Conservation (phyloP, 2,329 filamentous ascomycete species). For the Pseudogymnoascus sp. region DNA sequence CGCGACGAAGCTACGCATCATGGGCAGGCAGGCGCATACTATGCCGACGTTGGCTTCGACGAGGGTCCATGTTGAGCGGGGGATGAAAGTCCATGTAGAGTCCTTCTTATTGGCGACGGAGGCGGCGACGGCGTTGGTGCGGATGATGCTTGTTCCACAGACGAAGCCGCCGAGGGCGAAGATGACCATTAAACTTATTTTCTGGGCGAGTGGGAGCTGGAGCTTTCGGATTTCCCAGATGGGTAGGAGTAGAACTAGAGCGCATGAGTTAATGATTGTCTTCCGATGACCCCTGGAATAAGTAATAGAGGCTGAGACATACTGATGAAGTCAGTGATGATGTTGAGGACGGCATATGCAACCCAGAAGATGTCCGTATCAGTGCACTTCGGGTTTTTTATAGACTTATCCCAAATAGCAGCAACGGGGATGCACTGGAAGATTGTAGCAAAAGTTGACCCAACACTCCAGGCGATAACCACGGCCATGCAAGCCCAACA, state of each 20-base stretch:
- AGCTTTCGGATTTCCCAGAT: constrained; percentile 28
- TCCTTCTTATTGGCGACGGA: constrained; percentile 11
- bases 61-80: constrained; percentile 31
- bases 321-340: constrained; percentile 29
- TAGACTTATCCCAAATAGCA: constrained; percentile 8
- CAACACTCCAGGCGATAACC: neutral
- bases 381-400: constrained; percentile 33
- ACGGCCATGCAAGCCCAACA: constrained; percentile 23
- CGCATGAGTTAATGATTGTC: neutral
- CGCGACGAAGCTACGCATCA: constrained; percentile 18
- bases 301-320: neutral
- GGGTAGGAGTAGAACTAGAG: constrained; percentile 41
- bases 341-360: constrained; percentile 35
- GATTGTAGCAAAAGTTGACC: neutral
- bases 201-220: constrained; percentile 30
- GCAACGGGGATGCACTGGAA: constrained; percentile 12
- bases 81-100: constrained; percentile 41
- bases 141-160: constrained; percentile 26
- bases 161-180: constrained; percentile 32
- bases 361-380: constrained; percentile 40
- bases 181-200: constrained; percentile 38
- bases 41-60: constrained; percentile 31
- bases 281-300: neutral
- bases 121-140: constrained; percentile 31
- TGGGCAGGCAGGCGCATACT: constrained; percentile 34